Percentiles rank a stretch among this genome's conserved stretches.
These are phyloP conservation scores for Blastomyces percursus DNA, from an alignment of 2,329 filamentous ascomycete species.

Conservation along the genomic window DNA sequence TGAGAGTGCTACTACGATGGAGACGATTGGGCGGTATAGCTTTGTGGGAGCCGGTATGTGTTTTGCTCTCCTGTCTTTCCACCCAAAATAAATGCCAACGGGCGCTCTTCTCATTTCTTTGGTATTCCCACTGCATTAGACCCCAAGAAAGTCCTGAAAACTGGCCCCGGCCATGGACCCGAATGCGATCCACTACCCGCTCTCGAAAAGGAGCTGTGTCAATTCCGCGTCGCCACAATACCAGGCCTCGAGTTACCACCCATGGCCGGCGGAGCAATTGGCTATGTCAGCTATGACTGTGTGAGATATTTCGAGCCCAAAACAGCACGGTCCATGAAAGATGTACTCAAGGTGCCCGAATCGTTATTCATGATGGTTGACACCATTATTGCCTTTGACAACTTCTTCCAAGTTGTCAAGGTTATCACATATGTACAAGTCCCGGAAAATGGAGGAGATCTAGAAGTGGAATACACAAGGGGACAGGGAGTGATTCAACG, in stretches of 20 bases:
- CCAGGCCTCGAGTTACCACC: constrained; percentile 74
- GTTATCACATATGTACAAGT: constrained; percentile 83
- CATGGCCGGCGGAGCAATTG: constrained; percentile 82
- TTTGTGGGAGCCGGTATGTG: constrained; percentile 69
- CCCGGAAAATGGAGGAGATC: constrained; percentile 44
- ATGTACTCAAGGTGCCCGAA: constrained; percentile 80
- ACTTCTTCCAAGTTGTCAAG: constrained; percentile 87
- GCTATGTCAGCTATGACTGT: constrained; percentile 96
- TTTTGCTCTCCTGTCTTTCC: not conserved
- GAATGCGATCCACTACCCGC: constrained; percentile 72
- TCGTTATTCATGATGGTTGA: constrained; percentile 96
- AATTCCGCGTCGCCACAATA: constrained; percentile 69
- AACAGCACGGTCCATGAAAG: constrained; percentile 79
- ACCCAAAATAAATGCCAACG: not conserved
- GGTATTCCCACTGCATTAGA: constrained; percentile 28
- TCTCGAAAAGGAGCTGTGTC: constrained; percentile 68
- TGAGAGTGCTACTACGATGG: constrained; percentile 83
- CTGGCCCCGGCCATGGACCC: constrained; percentile 75
- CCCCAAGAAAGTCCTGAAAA: constrained; percentile 67
- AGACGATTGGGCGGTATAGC: constrained; percentile 88
- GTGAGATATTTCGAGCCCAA: constrained; percentile 96
- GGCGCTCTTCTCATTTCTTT: not conserved
- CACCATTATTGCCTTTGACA: constrained; percentile 86
- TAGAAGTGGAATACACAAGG: constrained; percentile 59
- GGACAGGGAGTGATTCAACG: constrained; percentile 54